phyloP scores from a whole-genome alignment of 768 basidiomycete genomes.

The Boletus rubroflammeus region DNA sequence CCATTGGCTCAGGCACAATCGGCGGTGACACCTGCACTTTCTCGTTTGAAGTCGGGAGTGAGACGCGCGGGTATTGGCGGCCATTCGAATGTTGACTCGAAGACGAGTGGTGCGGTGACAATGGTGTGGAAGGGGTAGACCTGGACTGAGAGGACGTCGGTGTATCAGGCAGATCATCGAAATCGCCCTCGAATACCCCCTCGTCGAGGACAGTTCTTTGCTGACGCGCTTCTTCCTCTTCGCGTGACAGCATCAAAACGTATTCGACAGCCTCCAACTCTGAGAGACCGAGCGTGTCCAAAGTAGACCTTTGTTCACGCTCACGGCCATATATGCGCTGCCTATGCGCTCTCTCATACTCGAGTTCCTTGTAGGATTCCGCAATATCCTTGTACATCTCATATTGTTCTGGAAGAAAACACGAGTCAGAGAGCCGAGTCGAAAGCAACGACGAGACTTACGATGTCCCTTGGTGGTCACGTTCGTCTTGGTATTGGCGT shows the following conservation, averaged over 20 bases:
- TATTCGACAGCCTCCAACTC: constrained; percentile 79
- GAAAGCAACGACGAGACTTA: constrained; percentile 28
- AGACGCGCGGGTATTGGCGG: constrained; percentile 29
- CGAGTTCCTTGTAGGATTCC: constrained; percentile 53
- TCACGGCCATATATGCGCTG: constrained; percentile 44
- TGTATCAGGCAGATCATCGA: constrained; percentile 12
- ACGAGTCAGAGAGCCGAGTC: neutral
- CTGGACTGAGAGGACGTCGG: constrained; percentile 17
- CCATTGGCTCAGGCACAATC: constrained; percentile 49
- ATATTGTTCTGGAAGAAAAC: constrained; percentile 47
- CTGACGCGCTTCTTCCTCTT: constrained; percentile 47
- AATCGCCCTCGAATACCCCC: constrained; percentile 56
- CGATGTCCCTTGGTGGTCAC: constrained; percentile 43
- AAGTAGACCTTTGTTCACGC: constrained; percentile 52
- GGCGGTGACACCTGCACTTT: constrained; percentile 58
- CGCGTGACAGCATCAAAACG: constrained; percentile 78
- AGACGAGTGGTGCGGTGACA: constrained; percentile 15
- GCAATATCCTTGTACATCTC: constrained; percentile 61
- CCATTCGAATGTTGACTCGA: constrained; percentile 18
- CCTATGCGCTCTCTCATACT: constrained; percentile 43
- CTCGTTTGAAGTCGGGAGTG: constrained; percentile 36
- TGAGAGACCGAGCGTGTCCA: constrained; percentile 65
- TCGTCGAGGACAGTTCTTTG: constrained; percentile 37
- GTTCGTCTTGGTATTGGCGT: constrained; percentile 25
- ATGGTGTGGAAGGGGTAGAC: constrained; percentile 5